Conservation (phyloP, 306 rosid species). For the Vigna mungo region DNA sequence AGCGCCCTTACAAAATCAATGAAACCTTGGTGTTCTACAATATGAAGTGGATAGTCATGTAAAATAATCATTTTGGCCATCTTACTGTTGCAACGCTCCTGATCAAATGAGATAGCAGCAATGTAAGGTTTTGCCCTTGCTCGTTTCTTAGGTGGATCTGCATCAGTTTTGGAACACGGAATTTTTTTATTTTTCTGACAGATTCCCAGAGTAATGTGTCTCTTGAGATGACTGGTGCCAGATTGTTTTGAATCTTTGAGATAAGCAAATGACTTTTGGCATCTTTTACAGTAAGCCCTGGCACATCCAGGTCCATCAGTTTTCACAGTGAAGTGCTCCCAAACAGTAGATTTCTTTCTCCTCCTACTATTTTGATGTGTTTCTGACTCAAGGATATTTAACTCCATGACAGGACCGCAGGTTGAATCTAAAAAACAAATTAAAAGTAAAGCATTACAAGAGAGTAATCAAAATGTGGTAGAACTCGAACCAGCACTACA, state of each 20-base stretch:
- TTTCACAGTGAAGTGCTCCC: slow-evolving; percentile 85
- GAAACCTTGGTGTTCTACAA: slow-evolving; percentile 92
- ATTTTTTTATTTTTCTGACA: slow-evolving; percentile 62
- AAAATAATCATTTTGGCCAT: slow-evolving; percentile 83
- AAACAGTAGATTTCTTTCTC: slow-evolving; percentile 84
- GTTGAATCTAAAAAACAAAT: slow-evolving; percentile 41
- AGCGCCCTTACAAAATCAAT: slow-evolving; percentile 64
- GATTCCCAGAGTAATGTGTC: slow-evolving; percentile 75
- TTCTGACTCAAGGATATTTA: slow-evolving; percentile 49
- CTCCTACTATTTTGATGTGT: slow-evolving; percentile 57
- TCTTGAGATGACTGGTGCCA: slow-evolving; percentile 94
- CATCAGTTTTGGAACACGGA: slow-evolving; percentile 35
- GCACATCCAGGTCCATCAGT: slow-evolving; percentile 60
- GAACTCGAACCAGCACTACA: background rate
- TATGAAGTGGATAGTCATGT: slow-evolving; percentile 91
- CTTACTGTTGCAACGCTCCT: slow-evolving; percentile 65
- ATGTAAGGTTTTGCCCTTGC: slow-evolving; percentile 49
- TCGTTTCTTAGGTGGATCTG: slow-evolving; percentile 61
- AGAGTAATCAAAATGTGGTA: background rate
- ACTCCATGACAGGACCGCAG: slow-evolving; percentile 51
- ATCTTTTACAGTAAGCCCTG: slow-evolving; percentile 83
- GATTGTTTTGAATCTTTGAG: slow-evolving; percentile 78
- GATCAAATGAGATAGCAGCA: slow-evolving; percentile 65
- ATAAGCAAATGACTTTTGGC: slow-evolving; percentile 81
- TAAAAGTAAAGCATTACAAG: slow-evolving; percentile 25